A percentile compares a stretch with the other conserved stretches of the same genome.
phyloP scores from a whole-genome alignment of 441 rosid genomes.

The Gossypium davidsonii region DNA sequence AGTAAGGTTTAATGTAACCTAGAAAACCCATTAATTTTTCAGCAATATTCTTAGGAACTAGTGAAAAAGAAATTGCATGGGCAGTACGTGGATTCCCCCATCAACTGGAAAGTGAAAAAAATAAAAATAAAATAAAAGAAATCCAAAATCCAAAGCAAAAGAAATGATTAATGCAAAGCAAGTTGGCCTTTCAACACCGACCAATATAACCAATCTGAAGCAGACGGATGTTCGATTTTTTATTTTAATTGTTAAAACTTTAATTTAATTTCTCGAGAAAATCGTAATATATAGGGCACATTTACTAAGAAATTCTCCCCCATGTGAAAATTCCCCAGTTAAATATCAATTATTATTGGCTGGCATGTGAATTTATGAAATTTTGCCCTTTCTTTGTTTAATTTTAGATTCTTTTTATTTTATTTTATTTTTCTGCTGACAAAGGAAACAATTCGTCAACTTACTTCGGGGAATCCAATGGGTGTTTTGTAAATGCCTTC shows the following conservation, averaged over 20 bases:
- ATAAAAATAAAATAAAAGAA: too few relatives aligned
- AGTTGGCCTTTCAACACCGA: slow-evolving; percentile 41
- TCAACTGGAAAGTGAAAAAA: slow-evolving; percentile 5
- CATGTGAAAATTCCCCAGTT: slow-evolving; percentile 33
- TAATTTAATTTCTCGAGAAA: slow-evolving; percentile 8
- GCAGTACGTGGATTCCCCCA: slow-evolving; percentile 20
- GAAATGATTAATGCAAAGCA: slow-evolving; percentile 15
- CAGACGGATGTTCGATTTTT: slow-evolving; percentile 52
- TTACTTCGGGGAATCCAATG: slow-evolving; percentile 22
- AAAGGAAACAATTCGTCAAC: slow-evolving; percentile 27
- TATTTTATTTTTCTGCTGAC: slow-evolving; percentile 9
- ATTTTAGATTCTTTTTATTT: neutral
- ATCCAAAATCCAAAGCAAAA: slow-evolving; percentile 14
- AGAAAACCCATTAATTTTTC: neutral
- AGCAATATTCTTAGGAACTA: neutral
- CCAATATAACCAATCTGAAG: slow-evolving; percentile 44
- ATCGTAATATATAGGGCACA: slow-evolving; percentile 26
- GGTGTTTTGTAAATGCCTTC: neutral
- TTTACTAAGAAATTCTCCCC: slow-evolving; percentile 28
- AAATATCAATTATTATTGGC: slow-evolving; percentile 25
- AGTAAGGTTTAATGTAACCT: neutral
- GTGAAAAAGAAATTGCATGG: slow-evolving; percentile 15
- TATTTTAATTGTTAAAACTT: neutral
- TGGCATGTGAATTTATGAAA: slow-evolving; percentile 21
- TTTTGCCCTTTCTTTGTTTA: neutral